Evolutionary conservation across 306 rosid genomes (phyloP).

Genomic region (apple (Malus domestica)): ASM211411v1 NC_041789.1:16928001-16928500

Average conservation of each 20-base stretch:
- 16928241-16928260: neutral
- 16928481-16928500: slow-evolving; percentile 9
- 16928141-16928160: slow-evolving; percentile 43
- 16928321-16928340: slow-evolving; percentile 52
- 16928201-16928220: neutral
- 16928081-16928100: neutral
- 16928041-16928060: too few species aligned
- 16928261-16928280: neutral
- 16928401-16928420: neutral
- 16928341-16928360: neutral
- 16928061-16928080: neutral
- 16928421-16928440: slow-evolving; percentile 7
- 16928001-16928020: neutral
- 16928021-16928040: too few species aligned
- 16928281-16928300: slow-evolving; percentile 15
- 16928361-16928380: neutral
- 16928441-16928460: slow-evolving; percentile 17
- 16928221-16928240: neutral
- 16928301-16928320: slow-evolving; percentile 47
- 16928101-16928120: neutral
- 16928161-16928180: slow-evolving; percentile 29
- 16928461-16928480: neutral
- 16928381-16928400: too few species aligned
- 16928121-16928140: slow-evolving; percentile 16
- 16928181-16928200: slow-evolving; percentile 7